Percentiles rank a stretch among this genome's conserved stretches.
Evolutionary conservation across 352 stramenopile species (phyloP).

Genomic region (Paralagenidium karlingii): DNA sequence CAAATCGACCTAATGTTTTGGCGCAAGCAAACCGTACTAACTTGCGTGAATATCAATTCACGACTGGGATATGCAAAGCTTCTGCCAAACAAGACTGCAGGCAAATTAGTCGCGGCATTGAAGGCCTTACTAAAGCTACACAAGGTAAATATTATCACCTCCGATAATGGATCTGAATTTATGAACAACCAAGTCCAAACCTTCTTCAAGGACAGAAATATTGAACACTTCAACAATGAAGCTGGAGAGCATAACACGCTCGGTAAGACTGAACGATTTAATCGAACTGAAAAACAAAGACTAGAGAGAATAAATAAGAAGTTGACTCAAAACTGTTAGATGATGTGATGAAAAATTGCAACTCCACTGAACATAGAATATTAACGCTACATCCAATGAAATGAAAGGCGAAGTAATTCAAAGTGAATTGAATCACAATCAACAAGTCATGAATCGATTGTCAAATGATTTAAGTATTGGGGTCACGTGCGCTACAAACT

Average conservation of each 20-base stretch:
- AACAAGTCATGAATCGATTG: constrained; percentile 4
- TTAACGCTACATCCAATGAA: constrained; percentile 11
- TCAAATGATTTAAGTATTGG: constrained; percentile 6
- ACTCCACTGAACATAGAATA: constrained; percentile 14
- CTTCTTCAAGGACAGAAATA: constrained; percentile 15
- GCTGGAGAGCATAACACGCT: constrained; percentile 18
- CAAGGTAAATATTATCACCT: constrained; percentile 15
- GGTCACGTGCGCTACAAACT: not conserved
- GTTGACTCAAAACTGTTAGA: constrained; percentile 10
- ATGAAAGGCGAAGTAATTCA: constrained; percentile 13
- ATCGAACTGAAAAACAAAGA: constrained; percentile 17
- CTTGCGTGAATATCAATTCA: constrained; percentile 21
- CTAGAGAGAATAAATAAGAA: constrained; percentile 11
- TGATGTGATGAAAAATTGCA: constrained; percentile 21
- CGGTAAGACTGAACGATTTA: constrained; percentile 32
- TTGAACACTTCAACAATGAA: constrained; percentile 26
- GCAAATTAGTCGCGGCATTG: constrained; percentile 10
- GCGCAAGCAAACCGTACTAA: constrained; percentile 10
- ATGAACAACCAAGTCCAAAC: constrained; percentile 15
- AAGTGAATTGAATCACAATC: constrained; percentile 9
- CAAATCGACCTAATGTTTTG: constrained; percentile 17
- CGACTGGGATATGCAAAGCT: constrained; percentile 22
- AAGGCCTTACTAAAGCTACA: constrained; percentile 11
- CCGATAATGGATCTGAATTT: constrained; percentile 23
- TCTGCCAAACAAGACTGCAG: constrained; percentile 17